Evolutionary conservation across 1,284 basidiomycete species (phyloP).

Genomic region (Trichosporon sp.): DNA sequence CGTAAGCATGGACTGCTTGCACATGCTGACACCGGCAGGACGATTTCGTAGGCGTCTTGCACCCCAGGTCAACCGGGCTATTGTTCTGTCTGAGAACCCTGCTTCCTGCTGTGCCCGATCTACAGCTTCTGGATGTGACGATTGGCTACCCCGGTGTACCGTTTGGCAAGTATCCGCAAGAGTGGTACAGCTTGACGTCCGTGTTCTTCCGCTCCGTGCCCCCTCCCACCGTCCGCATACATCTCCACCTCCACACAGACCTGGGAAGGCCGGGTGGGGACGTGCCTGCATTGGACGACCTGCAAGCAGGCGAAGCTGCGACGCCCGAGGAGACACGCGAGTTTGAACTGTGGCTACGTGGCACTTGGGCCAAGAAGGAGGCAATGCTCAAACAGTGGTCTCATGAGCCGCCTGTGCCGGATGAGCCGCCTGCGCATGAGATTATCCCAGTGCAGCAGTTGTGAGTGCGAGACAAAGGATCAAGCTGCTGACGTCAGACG

Average conservation of each 20-base stretch:
- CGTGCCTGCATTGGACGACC: conserved; percentile 13
- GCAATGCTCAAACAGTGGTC: conserved; percentile 68
- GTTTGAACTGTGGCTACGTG: conserved; percentile 83
- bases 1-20: conserved; percentile 54
- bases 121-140: conserved; percentile 85
- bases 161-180: conserved; percentile 55
- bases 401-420: not conserved
- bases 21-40: conserved; percentile 58
- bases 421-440: conserved; percentile 6
- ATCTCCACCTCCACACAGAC: conserved; percentile 71
- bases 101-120: conserved; percentile 70
- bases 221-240: conserved; percentile 84
- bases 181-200: conserved; percentile 71
- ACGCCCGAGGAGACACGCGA: conserved; percentile 66
- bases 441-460: conserved; percentile 42
- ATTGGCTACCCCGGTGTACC: conserved; percentile 81
- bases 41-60: conserved; percentile 75
- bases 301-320: conserved; percentile 51
- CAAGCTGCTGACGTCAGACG: conserved; percentile 35
- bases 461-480: conserved; percentile 34
- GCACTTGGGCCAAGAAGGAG: conserved; percentile 84
- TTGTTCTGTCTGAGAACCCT: conserved; percentile 82
- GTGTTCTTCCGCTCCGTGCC: conserved; percentile 81
- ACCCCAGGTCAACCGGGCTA: conserved; percentile 88
- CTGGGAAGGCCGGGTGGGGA: conserved; percentile 51